phyloP scores from a whole-genome alignment of 768 basidiomycete species.

The Leccinum uliginosum region DNA sequence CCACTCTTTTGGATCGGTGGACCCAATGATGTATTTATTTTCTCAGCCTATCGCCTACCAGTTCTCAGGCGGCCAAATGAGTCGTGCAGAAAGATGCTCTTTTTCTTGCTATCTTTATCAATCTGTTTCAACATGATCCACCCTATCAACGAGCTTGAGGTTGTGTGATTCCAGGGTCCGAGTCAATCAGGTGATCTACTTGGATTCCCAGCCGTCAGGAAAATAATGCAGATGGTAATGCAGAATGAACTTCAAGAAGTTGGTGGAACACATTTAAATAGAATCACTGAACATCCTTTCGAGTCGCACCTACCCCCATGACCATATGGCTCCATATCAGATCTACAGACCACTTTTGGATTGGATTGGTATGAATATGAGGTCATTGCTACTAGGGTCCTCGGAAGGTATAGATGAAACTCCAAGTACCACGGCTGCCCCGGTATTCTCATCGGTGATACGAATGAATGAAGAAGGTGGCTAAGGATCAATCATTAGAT shows the following conservation, averaged over 20 bases:
- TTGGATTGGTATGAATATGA: neutral
- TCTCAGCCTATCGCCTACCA: neutral
- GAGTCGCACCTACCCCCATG: no score
- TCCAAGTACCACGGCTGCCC: neutral
- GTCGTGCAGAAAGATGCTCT: neutral
- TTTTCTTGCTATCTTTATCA: neutral
- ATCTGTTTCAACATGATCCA: no score
- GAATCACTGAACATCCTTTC: no score
- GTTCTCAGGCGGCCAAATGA: neutral
- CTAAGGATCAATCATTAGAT: neutral
- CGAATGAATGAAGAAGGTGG: neutral
- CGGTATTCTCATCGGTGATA: neutral
- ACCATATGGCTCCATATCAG: no score
- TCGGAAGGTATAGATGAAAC: neutral
- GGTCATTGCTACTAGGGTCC: neutral
- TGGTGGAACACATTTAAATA: no score
- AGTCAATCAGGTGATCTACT: no score
- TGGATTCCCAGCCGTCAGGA: no score
- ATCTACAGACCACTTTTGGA: no score
- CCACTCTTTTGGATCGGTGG: neutral
- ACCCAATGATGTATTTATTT: neutral
- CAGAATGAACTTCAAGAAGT: no score
- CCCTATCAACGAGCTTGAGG: no score
- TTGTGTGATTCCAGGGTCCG: no score
- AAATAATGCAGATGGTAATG: no score